A percentile compares a stretch with the other conserved stretches of the same genome.
Conservation (phyloP, 2,329 filamentous ascomycete species). For the Mycosphaerella sp. region DNA sequence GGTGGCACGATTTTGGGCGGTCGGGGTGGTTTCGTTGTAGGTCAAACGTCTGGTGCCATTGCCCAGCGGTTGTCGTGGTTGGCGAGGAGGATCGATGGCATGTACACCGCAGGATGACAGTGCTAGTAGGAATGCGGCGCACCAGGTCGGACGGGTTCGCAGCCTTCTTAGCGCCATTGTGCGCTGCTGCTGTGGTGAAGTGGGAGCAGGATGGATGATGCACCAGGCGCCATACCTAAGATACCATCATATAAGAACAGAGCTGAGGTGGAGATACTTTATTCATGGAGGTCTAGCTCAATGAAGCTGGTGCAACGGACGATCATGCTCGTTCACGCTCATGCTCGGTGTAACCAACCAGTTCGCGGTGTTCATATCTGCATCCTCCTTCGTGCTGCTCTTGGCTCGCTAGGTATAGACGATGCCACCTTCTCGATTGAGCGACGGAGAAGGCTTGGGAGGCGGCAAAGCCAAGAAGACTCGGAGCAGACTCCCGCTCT, state of each 20-base stretch:
- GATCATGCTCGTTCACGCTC: too few species aligned
- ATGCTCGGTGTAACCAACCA: too few species aligned
- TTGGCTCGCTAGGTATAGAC: neutral
- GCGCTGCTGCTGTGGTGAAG: neutral
- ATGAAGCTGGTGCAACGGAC: too few species aligned
- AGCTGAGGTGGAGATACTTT: too few species aligned
- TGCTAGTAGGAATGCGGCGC: neutral
- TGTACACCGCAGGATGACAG: constrained; percentile 7
- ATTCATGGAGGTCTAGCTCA: too few species aligned
- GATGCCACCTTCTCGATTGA: constrained; percentile 13
- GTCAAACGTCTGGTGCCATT: constrained; percentile 15
- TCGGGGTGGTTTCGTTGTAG: constrained; percentile 20
- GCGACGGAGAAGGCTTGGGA: constrained; percentile 10
- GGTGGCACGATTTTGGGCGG: constrained; percentile 7
- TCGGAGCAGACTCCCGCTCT: too few species aligned
- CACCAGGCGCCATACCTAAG: too few species aligned
- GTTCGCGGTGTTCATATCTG: neutral
- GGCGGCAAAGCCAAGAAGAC: neutral
- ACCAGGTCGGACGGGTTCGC: neutral
- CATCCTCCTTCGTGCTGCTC: neutral
- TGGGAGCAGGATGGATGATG: too few species aligned
- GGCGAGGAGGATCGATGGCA: constrained; percentile 16
- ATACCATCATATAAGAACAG: too few species aligned
- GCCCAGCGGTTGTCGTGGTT: constrained; percentile 16
- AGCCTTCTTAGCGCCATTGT: constrained; percentile 11